These are phyloP conservation scores for Populus pruinosa DNA, from an alignment of 345 rosid genomes.

Conservation along the genomic window DNA sequence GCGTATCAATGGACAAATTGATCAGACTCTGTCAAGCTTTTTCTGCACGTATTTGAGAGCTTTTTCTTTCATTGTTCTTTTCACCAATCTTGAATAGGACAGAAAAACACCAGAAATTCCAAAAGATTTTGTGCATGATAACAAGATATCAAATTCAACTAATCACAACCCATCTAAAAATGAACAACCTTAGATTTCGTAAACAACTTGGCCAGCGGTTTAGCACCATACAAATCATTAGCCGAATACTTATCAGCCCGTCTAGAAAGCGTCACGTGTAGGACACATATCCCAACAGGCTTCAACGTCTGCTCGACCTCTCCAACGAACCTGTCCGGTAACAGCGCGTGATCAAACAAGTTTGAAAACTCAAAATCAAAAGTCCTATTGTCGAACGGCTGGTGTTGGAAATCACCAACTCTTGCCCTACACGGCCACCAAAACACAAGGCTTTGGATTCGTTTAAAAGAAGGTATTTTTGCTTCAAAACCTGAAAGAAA, in stretches of 20 bases:
- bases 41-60: no score
- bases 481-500: constrained; percentile 49
- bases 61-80: no score
- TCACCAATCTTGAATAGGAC: no score
- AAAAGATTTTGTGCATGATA: no score
- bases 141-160: no score
- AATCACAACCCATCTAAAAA: constrained; percentile 60
- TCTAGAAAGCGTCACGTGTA: constrained; percentile 66
- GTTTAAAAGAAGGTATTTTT: constrained; percentile 39
- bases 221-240: constrained; percentile 63
- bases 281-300: constrained; percentile 59
- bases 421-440: constrained; percentile 93
- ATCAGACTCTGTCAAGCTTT: no score
- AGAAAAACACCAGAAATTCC: no score
- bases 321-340: constrained; percentile 60
- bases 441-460: constrained; percentile 63
- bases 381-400: constrained; percentile 63
- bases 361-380: constrained; percentile 89
- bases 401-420: constrained; percentile 89
- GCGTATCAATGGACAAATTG: no score
- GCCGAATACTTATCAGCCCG: constrained; percentile 86
- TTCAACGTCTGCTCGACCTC: constrained; percentile 86
- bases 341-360: constrained; percentile 90
- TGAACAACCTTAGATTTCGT: constrained; percentile 53
- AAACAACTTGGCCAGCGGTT: constrained; percentile 53